Percentiles rank a stretch among this genome's conserved stretches.
Conservation (phyloP, 2,329 filamentous ascomycete species). For the Pyrenophora teres region DNA sequence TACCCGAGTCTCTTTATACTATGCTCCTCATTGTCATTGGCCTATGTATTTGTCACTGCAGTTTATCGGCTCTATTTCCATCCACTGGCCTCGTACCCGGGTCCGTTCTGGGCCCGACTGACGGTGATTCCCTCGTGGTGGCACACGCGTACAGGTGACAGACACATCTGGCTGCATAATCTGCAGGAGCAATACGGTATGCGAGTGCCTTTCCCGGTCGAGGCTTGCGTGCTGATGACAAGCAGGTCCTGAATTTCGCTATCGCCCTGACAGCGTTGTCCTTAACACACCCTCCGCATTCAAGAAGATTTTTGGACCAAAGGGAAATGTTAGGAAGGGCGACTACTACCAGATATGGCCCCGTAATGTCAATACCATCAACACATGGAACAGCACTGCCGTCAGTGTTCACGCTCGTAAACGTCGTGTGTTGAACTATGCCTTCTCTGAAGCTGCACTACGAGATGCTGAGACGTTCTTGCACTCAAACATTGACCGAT, state of each 20-base stretch:
- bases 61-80: slow-evolving; percentile 29
- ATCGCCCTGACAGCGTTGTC: slow-evolving; percentile 73
- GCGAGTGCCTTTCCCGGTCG: background rate
- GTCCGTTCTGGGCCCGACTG: slow-evolving; percentile 32
- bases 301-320: slow-evolving; percentile 52
- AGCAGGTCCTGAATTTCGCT: slow-evolving; percentile 56
- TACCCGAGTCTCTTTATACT: slow-evolving; percentile 10
- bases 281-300: slow-evolving; percentile 67
- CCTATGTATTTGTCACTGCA: slow-evolving; percentile 16
- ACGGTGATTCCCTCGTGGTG: slow-evolving; percentile 50
- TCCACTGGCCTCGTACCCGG: slow-evolving; percentile 28
- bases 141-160: slow-evolving; percentile 71
- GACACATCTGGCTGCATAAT: slow-evolving; percentile 72
- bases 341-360: slow-evolving; percentile 52
- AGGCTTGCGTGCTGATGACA: background rate
- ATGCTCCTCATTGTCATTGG: slow-evolving; percentile 4
- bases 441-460: slow-evolving; percentile 49
- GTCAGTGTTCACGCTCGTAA: slow-evolving; percentile 45
- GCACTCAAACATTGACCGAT: slow-evolving; percentile 29
- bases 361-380: slow-evolving; percentile 40
- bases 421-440: slow-evolving; percentile 48
- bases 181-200: slow-evolving; percentile 72
- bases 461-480: slow-evolving; percentile 49
- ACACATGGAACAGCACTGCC: slow-evolving; percentile 42
- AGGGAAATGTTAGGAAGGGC: slow-evolving; percentile 52